A percentile compares a stretch with the other conserved stretches of the same genome.
Conservation (phyloP, 306 rosid species). For the Ziziphus jujuba region DNA sequence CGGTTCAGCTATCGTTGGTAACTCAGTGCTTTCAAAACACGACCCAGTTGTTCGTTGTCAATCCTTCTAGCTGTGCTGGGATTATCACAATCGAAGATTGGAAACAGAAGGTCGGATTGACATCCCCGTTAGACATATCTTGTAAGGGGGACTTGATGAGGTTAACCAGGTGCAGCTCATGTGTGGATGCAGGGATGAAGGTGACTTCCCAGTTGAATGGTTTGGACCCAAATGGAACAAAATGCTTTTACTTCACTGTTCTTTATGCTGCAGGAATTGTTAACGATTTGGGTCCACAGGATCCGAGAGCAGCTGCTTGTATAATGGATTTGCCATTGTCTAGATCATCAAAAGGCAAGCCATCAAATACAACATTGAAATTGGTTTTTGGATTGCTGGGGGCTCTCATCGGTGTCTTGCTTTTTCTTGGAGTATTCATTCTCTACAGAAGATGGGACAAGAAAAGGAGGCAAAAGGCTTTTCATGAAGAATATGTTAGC, state of each 20-base stretch:
- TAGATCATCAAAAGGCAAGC: conserved; percentile 14
- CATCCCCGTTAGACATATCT: conserved; percentile 31
- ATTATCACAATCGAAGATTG: conserved; percentile 53
- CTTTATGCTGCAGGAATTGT: conserved; percentile 63
- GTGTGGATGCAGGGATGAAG: conserved; percentile 48
- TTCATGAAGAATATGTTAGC: conserved; percentile 45
- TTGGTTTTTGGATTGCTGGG: conserved; percentile 52
- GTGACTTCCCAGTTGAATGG: conserved; percentile 31
- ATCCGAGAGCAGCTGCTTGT: conserved; percentile 51
- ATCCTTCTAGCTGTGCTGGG: conserved; percentile 52
- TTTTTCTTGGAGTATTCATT: conserved; percentile 31
- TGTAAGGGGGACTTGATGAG: conserved; percentile 51
- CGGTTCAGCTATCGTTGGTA: conserved; percentile 37
- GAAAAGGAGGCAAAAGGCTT: conserved; percentile 34
- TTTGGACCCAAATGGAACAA: conserved; percentile 33
- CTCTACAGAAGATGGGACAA: conserved; percentile 41
- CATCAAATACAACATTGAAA: conserved; percentile 26
- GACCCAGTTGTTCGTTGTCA: conserved; percentile 48
- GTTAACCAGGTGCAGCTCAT: conserved; percentile 37
- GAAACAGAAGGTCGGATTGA: conserved; percentile 34
- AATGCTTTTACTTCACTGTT: conserved; percentile 48
- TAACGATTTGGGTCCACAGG: conserved; percentile 58
- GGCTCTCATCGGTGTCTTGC: conserved; percentile 39
- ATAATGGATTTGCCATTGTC: conserved; percentile 53
- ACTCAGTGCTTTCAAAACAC: conserved; percentile 48